These are phyloP conservation scores for Metarhizium album DNA, from an alignment of 2,329 filamentous ascomycete genomes.

Conservation along the genomic window DNA sequence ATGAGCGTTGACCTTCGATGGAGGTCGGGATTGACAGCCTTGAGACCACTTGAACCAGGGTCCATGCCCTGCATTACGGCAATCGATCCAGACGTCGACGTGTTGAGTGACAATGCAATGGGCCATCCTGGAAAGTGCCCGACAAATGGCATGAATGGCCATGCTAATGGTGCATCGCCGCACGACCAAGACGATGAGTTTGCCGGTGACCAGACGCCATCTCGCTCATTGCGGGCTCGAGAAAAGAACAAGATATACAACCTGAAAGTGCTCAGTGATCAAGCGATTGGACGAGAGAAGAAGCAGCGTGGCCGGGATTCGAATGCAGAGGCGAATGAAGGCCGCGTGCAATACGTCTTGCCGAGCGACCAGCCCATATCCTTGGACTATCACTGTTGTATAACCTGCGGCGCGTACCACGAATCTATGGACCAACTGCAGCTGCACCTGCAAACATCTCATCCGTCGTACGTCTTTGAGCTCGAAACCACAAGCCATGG, in stretches of 20 bases:
- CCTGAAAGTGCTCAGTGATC: conserved; percentile 46
- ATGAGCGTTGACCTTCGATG: conserved; percentile 39
- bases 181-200: conserved; percentile 34
- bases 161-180: conserved; percentile 16
- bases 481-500: conserved; percentile 25
- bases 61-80: conserved; percentile 34
- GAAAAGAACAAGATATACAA: conserved; percentile 45
- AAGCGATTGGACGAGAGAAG: conserved; percentile 42
- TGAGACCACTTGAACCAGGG: conserved; percentile 26
- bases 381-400: conserved; percentile 39
- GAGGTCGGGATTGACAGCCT: conserved; percentile 28
- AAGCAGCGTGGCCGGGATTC: conserved; percentile 25
- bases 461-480: conserved; percentile 35
- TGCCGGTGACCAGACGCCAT: conserved; percentile 39
- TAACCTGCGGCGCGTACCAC: conserved; percentile 38
- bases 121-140: conserved; percentile 12
- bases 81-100: conserved; percentile 23
- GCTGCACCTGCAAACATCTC: conserved; percentile 34
- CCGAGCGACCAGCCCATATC: conserved; percentile 32
- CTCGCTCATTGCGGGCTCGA: conserved; percentile 37
- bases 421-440: conserved; percentile 36
- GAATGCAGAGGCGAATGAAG: conserved; percentile 22
- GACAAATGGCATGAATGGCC: conserved; percentile 11
- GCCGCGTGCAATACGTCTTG: conserved; percentile 34
- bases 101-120: conserved; percentile 14